Evolutionary conservation across 768 basidiomycete genomes (phyloP).

Genomic region (Vararia minispora): DNA sequence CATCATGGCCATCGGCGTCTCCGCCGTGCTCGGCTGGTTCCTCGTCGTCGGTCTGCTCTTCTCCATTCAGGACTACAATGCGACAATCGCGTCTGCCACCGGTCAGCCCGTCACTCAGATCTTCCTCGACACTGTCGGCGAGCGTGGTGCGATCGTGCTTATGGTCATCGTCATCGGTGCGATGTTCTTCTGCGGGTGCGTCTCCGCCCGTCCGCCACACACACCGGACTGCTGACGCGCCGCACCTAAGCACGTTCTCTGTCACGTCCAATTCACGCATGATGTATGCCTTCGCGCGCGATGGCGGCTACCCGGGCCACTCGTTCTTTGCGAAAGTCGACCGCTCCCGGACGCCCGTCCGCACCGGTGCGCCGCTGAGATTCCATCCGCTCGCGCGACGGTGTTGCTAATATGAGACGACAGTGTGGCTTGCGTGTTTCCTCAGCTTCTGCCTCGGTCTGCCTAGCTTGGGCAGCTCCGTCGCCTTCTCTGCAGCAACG

Average conservation of each 20-base stretch:
- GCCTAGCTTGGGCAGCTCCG: constrained; percentile 60
- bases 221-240: background rate
- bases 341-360: constrained; percentile 51
- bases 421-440: constrained; percentile 72
- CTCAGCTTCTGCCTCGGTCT: constrained; percentile 66
- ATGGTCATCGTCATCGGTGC: constrained; percentile 67
- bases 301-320: constrained; percentile 62
- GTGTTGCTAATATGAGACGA: background rate
- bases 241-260: constrained; percentile 47
- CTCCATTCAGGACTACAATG: constrained; percentile 60
- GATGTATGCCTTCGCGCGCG: constrained; percentile 76
- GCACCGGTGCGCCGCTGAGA: constrained; percentile 59
- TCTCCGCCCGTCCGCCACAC: background rate
- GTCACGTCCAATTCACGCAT: constrained; percentile 71
- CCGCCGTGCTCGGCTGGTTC: constrained; percentile 67
- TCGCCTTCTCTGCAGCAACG: constrained; percentile 51
- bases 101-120: constrained; percentile 74
- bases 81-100: constrained; percentile 38
- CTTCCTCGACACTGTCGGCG: constrained; percentile 65
- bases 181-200: constrained; percentile 66
- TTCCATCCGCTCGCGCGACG: background rate
- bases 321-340: constrained; percentile 57
- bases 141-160: constrained; percentile 60
- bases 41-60: constrained; percentile 62
- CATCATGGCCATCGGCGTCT: constrained; percentile 60